Evolutionary conservation across 73 alveolate genomes (phyloP).

Genomic region (Paramecium caudatum): DNA sequence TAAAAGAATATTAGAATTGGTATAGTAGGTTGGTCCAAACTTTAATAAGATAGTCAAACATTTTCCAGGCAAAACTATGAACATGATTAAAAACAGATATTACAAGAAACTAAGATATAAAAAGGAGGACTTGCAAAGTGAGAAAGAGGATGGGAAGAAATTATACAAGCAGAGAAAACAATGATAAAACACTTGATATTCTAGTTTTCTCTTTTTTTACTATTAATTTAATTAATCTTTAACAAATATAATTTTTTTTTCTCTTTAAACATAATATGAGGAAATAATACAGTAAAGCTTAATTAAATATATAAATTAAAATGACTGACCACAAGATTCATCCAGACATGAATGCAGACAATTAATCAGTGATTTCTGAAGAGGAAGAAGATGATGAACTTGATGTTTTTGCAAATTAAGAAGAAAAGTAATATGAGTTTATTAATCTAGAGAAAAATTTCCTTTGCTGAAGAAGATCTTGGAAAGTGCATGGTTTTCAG

Average conservation of each 20-base stretch:
- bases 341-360: conserved; percentile 34
- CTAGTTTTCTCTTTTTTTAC: background rate
- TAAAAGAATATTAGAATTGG: conserved; percentile 32
- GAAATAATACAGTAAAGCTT: background rate
- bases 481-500: conserved; percentile 51
- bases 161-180: background rate
- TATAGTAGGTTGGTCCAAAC: conserved; percentile 50
- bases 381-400: background rate
- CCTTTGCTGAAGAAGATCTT: conserved; percentile 4
- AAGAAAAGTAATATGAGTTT: conserved; percentile 2
- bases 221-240: background rate
- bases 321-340: background rate
- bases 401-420: background rate
- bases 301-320: background rate
- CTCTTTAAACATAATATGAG: background rate
- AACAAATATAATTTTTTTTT: background rate
- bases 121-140: conserved; percentile 29
- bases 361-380: background rate
- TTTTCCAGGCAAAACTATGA: conserved; percentile 69
- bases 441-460: conserved; percentile 28
- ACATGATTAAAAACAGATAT: conserved; percentile 59
- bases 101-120: conserved; percentile 26
- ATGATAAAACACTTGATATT: too few species aligned
- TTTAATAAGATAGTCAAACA: conserved; percentile 56
- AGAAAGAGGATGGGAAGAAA: conserved; percentile 6